Evolutionary conservation across 129 eudicot species (phyloP), one percentile per base, ranked within the genome.

Genomic region (Gnaphalium uliginosum): DNA sequence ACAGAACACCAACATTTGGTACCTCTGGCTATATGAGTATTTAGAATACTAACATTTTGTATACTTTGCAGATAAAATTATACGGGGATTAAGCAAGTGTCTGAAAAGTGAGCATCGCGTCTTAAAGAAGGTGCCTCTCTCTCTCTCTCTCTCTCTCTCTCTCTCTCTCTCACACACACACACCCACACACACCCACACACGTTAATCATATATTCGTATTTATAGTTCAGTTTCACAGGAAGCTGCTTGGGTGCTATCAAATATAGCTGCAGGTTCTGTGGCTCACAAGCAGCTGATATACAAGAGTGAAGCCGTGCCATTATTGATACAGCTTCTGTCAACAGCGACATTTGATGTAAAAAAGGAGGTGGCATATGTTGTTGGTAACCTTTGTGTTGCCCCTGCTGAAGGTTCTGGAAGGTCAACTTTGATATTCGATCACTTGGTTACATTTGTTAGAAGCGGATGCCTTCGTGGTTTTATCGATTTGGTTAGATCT

Each of bases 211-310:
- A 63, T 5, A 18, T 25, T 61, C 7, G 15, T 35, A 7, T 15
- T 35, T 54, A 69, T 53, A 3, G 50, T 76, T 50, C 25, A 32
- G 8, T 69, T 68, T 72, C 88, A 75, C 67, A 94, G 99, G 99
- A 94, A 87, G 88, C 99, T 76, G 87, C 99, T 29, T 94, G 99
- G 99, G 99, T 87, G 81, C 90, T 94, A 65, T 94, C 99, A 71
- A 94, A 94, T 73, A 85, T 94, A 74, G 97, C 99, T 15, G 93
- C 97, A 23, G 99, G 99, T 54, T 85, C 97, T 26, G 76, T 87
- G 15, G 93, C 84, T 68, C 97, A 87, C 84, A 94, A 94, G 73
- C 86, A 74, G 57, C 57, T 91, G 61, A 86, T 94, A 82, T 85
- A 81, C 71, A 82, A 83, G 22, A 94, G 96, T 64, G 92, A 89